These are phyloP conservation scores for Raphanus sativus DNA, from an alignment of 345 rosid genomes.

Conservation along the genomic window DNA sequence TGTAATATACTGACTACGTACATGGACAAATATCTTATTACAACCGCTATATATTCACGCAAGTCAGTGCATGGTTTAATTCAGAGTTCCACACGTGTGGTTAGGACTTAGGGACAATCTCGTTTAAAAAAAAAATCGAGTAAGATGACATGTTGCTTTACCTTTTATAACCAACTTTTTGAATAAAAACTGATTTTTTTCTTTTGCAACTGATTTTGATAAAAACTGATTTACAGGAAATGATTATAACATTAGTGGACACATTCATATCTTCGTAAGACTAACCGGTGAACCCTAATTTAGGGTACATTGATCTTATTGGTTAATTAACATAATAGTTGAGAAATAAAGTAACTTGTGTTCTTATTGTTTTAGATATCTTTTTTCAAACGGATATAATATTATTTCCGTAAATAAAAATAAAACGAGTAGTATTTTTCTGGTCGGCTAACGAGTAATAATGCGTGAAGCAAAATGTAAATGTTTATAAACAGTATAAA, in stretches of 20 bases:
- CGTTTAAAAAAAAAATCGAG: constrained; percentile 8
- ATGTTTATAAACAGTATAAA: too few relatives aligned
- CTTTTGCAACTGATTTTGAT: not conserved
- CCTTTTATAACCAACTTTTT: not conserved
- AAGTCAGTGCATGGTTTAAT: constrained; percentile 1
- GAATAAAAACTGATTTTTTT: not conserved
- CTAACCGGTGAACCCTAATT: too few relatives aligned
- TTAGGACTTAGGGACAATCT: constrained; percentile 32
- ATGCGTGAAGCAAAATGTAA: too few relatives aligned
- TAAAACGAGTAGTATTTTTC: not conserved
- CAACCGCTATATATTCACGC: not conserved
- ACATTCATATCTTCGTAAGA: too few relatives aligned
- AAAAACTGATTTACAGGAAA: not conserved
- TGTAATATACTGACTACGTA: not conserved
- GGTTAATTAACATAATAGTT: too few relatives aligned
- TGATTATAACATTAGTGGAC: not conserved
- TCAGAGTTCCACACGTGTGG: constrained; percentile 23
- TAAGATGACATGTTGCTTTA: constrained; percentile 6
- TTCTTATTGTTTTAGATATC: not conserved
- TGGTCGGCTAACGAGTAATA: not conserved
- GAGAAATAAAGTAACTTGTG: not conserved
- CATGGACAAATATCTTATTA: not conserved
- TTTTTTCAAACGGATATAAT: not conserved
- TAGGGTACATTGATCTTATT: too few relatives aligned
- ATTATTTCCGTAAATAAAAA: not conserved